Base-by-base conservation (phyloP, 108 stramenopile species). In the Mayamaea pseudoterrestris region DNA sequence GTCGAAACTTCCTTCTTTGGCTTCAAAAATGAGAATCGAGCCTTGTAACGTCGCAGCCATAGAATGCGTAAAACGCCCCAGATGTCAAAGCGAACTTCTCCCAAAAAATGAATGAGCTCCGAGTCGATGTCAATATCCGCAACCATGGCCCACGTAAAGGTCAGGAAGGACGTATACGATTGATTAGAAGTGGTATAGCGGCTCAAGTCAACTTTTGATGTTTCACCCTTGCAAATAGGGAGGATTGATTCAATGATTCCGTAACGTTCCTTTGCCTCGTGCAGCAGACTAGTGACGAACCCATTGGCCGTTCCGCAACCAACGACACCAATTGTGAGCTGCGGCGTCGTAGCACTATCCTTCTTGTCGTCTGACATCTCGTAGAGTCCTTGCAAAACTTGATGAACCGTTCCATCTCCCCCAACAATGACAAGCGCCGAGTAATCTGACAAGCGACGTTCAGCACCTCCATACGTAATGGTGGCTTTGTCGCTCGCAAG, bases 71-170 rank as follows among this genome's bases (percentile, higher is more conserved):
- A 76, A 1, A 68, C 81, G 8, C 77, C 81, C 74, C 83, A 93
- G 37, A 88, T 50, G 51, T 93, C 91, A 30, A 66, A 59, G 17
- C 91, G 76, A 5, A 78, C n/a, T 23, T 45, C 47, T 18, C 91
- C 91, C 36, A 88, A 23, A 52, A 61, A 82, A 26, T 77, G 75
- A 21, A 88, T 49, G 30, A 57, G 55, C 53, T 93, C 86, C 7
- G 80, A 83, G 53, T 88, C 91, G 40, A 88, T 76, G 48, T 93
- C 91, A 44, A 87, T 74, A 57, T 89, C 83, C 17, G 91, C 91
- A 63, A 93, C 80, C 12, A 86, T 66, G 20, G 76, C 80, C 83
- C 83, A 93, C 18, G 78, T 55, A 41, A 74, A 88, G 26, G 83
- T 80, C 39, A 93, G 59, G 39, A 86, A 83, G 1, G 77, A 77